phyloP scores from a whole-genome alignment of 2,329 filamentous ascomycete species.

The Penicillium sp. region DNA sequence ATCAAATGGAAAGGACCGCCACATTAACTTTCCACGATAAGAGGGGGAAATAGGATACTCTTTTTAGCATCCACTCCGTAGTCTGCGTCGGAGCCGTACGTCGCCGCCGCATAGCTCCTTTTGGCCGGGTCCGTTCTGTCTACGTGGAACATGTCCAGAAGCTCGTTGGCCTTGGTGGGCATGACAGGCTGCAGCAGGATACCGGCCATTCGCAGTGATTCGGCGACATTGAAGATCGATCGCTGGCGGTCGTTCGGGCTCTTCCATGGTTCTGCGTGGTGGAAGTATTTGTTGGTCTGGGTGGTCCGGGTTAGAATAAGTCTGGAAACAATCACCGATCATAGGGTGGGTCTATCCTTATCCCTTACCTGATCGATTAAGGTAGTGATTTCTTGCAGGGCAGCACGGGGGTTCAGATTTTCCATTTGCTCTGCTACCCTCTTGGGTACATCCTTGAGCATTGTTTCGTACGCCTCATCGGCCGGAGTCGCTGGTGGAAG shows the following conservation, averaged over 20 bases:
- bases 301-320: too few relatives aligned
- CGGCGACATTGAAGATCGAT: conserved; percentile 61
- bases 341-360: too few relatives aligned
- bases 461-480: too few relatives aligned
- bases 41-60: conserved; percentile 46
- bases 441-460: too few relatives aligned
- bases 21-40: conserved; percentile 32
- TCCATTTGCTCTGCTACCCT: conserved; percentile 53
- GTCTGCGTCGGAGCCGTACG: conserved; percentile 53
- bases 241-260: conserved; percentile 46
- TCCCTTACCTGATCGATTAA: conserved; percentile 50
- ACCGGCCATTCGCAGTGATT: conserved; percentile 67
- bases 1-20: conserved; percentile 21
- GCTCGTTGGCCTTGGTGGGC: conserved; percentile 61
- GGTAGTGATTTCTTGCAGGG: conserved; percentile 57
- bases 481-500: too few relatives aligned
- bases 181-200: conserved; percentile 89
- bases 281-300: conserved; percentile 60
- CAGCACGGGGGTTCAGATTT: conserved; percentile 54
- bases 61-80: conserved; percentile 56
- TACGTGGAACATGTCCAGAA: conserved; percentile 74
- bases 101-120: conserved; percentile 56
- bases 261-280: conserved; percentile 60
- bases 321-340: too few relatives aligned
- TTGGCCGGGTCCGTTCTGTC: conserved; percentile 40